Evolutionary conservation across 2,329 filamentous ascomycete genomes (phyloP), one percentile per base, ranked within the genome.

Genomic region (Aurifilum marmelostoma): DNA sequence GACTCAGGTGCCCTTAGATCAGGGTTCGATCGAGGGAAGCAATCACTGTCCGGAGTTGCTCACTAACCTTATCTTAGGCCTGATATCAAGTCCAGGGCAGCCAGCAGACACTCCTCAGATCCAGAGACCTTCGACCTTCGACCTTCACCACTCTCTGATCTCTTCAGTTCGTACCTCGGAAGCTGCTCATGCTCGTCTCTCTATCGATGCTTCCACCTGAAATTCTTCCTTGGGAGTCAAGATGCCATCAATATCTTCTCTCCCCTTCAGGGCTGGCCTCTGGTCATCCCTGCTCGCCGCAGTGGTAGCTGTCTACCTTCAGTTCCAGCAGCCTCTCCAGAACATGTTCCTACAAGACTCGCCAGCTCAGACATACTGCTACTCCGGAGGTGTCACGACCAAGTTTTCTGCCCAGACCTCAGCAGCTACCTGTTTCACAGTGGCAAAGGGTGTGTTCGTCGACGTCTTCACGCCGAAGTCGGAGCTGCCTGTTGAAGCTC

Each of bases 391-490:
- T 61, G 43, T 87, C 62, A 80, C 75, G 32, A 84, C 84, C 0
- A 79, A 84, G 29, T 77, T 79, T 32, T 70, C 76, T 1, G 73
- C 75, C 0, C 72, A 78, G 9, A 79, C 82, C 0, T 71, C 76
- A 1, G 82, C 83, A 1, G 82, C 83, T 2, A 80, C 83, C 63
- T 91, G 88, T 78, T 90, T 91, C 75, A 83, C 83, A 6, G 83
- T 89, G 1, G 75, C 75, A 1, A 77, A 83, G 54, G 88, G 87
- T 0, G 77, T 79, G 16, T 89, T 90, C 72, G 79, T 79, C 0
- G 77, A 80, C 6, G 82, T 89, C 0, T 83, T 84, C 58, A 69
- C 63, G n/a, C 69, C 66, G 27, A 59, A 24, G 16, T 56, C 66
- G 27, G 58, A 66, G 47, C 43, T 77, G n/a, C 78, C 78, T 3